Evolutionary conservation across 2,329 filamentous ascomycete genomes (phyloP).

Genomic region (Arthrobotrys musiformis): DNA sequence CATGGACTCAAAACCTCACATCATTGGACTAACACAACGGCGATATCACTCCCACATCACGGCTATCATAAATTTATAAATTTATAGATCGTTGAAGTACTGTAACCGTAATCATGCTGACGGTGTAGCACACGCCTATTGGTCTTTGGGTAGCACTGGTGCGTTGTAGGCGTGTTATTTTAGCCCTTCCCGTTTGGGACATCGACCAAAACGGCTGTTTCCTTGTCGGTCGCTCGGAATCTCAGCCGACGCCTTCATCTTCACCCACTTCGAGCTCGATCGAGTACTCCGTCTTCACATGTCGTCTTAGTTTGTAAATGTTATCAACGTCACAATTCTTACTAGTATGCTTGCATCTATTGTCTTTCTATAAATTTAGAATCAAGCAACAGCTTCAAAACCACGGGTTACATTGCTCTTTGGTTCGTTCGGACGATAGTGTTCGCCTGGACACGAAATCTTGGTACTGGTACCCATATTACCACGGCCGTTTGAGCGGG

Average conservation of each 20-base stretch:
- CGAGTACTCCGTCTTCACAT: no score
- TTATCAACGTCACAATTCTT: background rate
- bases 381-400: no score
- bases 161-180: slow-evolving; percentile 20
- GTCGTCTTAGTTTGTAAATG: background rate
- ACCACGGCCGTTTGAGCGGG: background rate
- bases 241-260: background rate
- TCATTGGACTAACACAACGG: no score
- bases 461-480: background rate
- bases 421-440: background rate
- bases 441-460: background rate
- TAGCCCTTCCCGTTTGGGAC: background rate
- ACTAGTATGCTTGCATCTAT: background rate
- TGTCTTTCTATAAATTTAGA: background rate
- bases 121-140: no score
- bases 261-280: no score
- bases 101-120: no score
- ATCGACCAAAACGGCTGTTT: background rate
- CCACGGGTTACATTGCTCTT: background rate
- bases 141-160: no score
- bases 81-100: no score
- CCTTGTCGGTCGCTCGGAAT: background rate
- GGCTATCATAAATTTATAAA: no score
- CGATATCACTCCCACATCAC: no score
- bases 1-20: no score